Conservation (phyloP, 352 stramenopile species). For the Elongisporangium prolatum region DNA sequence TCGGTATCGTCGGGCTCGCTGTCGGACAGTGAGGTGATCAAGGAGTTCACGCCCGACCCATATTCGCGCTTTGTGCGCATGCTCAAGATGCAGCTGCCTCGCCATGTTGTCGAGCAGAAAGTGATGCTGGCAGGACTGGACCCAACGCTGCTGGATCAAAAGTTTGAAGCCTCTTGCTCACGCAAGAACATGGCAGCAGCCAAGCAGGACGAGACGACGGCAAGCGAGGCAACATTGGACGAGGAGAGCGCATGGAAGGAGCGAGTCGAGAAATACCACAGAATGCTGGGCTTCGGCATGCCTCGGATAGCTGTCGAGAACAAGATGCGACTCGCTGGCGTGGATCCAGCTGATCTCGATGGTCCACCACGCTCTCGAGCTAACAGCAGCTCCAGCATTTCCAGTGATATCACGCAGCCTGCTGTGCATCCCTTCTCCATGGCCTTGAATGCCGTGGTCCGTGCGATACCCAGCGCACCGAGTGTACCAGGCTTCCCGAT, state of each 20-base stretch:
- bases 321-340: constrained; percentile 31
- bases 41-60: not conserved
- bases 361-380: constrained; percentile 16
- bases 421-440: constrained; percentile 4
- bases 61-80: constrained; percentile 59
- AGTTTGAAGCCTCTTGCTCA: constrained; percentile 10
- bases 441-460: not conserved
- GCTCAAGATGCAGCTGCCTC: constrained; percentile 61
- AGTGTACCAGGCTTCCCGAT: constrained; percentile 10
- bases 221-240: not conserved
- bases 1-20: not conserved
- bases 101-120: constrained; percentile 60
- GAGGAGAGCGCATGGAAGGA: not conserved
- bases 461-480: constrained; percentile 4
- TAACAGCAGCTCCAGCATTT: constrained; percentile 15
- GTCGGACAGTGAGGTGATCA: not conserved
- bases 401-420: constrained; percentile 17
- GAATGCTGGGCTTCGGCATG: not conserved
- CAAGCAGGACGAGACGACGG: not conserved
- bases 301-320: constrained; percentile 9
- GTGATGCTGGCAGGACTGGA: constrained; percentile 48
- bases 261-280: not conserved
- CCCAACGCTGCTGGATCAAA: constrained; percentile 24
- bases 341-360: constrained; percentile 36
- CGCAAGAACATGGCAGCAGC: not conserved